Evolutionary conservation across 768 basidiomycete species (phyloP), one percentile per base, ranked within the genome.

Genomic region (Symmetrospora coprosmae): DNA sequence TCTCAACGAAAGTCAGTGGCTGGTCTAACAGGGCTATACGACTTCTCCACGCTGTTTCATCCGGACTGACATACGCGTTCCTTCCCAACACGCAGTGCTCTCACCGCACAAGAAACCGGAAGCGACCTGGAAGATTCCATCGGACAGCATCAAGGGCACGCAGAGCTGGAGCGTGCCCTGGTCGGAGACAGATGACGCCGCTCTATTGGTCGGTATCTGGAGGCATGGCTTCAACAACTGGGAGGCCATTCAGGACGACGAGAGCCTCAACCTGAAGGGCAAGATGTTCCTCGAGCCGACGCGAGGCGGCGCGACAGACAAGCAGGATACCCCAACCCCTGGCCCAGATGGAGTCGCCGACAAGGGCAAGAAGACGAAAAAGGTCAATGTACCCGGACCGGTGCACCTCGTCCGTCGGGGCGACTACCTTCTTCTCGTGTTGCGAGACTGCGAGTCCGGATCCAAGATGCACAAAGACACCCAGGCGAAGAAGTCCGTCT

Each of bases 261-360:
- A 80, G 13, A 80, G 80, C 62, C 81, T 99, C 13, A 81, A 82
- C 1, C 78, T 99, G 14, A 79, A 82, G 1, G 88, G 85, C 72
- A 96, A 96, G 71, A 92, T 99, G 76, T 97, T 96, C 81, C 78
- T 99, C 50, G 94, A 96, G 71, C 91, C 96, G 72, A 87, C 85
- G 67, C 97, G 96, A 76, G 92, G 94, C 73, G 84, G 82, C 17
- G 47, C 34, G 21, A 49, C 48, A 9, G 43, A 30, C 19, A 35
- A 62, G 25, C 8, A 34, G 4, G 59, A 34, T 25, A 51, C 55
- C 7, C 55, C 55, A 9, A 37, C 43, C 23, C n/a, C n/a, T n/a
- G n/a, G n/a, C n/a, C n/a, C n/a, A n/a, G n/a, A n/a, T n/a, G n/a
- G n/a, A n/a, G 40, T 37, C 38, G 55, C 43, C 19, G 67, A 53